These are phyloP conservation scores for Priceomyces medius DNA, from an alignment of 805 yeast genomes.

Conservation along the genomic window DNA sequence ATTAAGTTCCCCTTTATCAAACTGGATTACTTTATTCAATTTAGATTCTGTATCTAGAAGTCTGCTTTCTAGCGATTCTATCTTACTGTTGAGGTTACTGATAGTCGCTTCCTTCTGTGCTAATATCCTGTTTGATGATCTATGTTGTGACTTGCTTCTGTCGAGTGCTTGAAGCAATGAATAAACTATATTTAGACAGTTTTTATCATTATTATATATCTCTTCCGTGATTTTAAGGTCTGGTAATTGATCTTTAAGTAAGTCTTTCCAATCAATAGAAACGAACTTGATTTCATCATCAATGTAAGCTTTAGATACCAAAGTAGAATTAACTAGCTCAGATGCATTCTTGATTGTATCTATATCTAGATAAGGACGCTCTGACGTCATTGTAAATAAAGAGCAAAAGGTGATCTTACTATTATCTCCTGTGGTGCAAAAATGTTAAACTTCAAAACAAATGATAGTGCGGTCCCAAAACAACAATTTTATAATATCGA, in stretches of 20 bases:
- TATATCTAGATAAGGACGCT: slow-evolving; percentile 20
- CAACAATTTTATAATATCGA: too few species aligned
- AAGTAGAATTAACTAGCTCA: slow-evolving; percentile 33
- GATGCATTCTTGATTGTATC: slow-evolving; percentile 38
- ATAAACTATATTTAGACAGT: slow-evolving; percentile 36
- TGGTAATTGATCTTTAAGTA: slow-evolving; percentile 25
- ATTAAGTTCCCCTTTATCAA: slow-evolving; percentile 19
- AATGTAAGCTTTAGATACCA: slow-evolving; percentile 36
- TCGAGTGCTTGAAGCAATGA: slow-evolving; percentile 32
- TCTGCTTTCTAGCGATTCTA: slow-evolving; percentile 21
- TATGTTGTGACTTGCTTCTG: slow-evolving; percentile 31
- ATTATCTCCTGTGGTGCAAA: not conserved
- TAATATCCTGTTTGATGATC: slow-evolving; percentile 27
- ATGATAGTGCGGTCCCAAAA: slow-evolving; percentile 1
- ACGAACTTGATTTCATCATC: slow-evolving; percentile 30
- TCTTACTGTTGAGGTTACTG: slow-evolving; percentile 19
- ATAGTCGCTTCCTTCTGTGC: slow-evolving; percentile 30
- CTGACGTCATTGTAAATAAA: slow-evolving; percentile 4
- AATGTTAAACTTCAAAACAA: not conserved
- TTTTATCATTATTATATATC: slow-evolving; percentile 37
- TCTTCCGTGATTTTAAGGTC: slow-evolving; percentile 25
- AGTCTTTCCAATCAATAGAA: slow-evolving; percentile 33
- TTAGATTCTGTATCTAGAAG: slow-evolving; percentile 17
- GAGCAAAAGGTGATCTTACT: not conserved
- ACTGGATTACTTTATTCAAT: slow-evolving; percentile 14